Evolutionary conservation across 768 basidiomycete species (phyloP).

Genomic region (Suillus sp.): DNA sequence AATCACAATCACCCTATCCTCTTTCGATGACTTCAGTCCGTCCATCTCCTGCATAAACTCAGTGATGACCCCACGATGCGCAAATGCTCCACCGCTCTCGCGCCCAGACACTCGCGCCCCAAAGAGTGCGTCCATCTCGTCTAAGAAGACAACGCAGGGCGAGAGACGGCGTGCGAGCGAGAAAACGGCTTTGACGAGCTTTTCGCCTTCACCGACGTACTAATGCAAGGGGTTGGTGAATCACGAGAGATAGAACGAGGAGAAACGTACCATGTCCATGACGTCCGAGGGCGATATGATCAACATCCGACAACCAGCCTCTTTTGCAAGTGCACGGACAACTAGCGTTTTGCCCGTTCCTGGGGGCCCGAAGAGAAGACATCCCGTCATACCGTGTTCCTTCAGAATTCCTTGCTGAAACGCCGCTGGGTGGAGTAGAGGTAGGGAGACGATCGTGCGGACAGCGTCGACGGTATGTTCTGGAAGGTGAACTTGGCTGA

Average conservation of each 20-base stretch:
- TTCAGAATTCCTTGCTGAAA: conserved; percentile 89
- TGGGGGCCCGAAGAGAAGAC: conserved; percentile 89
- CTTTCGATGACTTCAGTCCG: conserved; percentile 77
- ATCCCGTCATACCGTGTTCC: conserved; percentile 89
- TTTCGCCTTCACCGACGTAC: conserved; percentile 91
- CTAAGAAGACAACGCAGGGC: conserved; percentile 92
- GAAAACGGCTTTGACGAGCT: conserved; percentile 88
- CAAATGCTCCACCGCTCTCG: conserved; percentile 77
- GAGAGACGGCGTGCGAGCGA: conserved; percentile 81
- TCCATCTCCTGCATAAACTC: conserved; percentile 99
- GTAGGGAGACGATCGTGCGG: conserved; percentile 87
- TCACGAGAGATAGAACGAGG: conserved; percentile 1
- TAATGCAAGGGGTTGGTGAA: conserved; percentile 30
- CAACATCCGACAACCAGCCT: conserved; percentile 93
- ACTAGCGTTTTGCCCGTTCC: conserved; percentile 92
- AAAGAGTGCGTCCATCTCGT: conserved; percentile 93
- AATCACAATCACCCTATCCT: conserved; percentile 85
- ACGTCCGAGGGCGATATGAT: conserved; percentile 90
- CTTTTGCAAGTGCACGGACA: conserved; percentile 88
- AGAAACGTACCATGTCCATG: conserved; percentile 82
- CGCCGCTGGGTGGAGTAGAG: conserved; percentile 82
- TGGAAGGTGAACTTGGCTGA: conserved; percentile 87
- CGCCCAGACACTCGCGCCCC: conserved; percentile 79
- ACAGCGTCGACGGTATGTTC: conserved; percentile 88
- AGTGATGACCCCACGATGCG: conserved; percentile 86